phyloP scores from a whole-genome alignment of 148 eudicot genomes.

The Arbutus unedo region DNA sequence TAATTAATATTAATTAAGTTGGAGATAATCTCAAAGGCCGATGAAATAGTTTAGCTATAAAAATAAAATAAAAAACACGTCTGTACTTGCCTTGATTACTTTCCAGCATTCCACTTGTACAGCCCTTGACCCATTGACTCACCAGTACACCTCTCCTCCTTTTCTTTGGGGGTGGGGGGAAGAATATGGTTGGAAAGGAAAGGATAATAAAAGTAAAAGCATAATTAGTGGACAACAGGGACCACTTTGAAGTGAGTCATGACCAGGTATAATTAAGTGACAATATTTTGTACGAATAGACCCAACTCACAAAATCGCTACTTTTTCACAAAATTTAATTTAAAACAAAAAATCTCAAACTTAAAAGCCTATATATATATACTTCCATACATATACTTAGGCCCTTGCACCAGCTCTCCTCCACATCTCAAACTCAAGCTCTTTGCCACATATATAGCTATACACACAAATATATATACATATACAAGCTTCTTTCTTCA shows the following conservation, averaged over 20 bases:
- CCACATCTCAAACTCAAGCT: background rate
- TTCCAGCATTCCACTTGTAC: background rate
- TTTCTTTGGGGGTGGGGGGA: background rate
- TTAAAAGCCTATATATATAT: background rate
- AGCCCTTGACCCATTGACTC: background rate
- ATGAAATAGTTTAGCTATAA: no score
- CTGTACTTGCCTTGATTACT: background rate
- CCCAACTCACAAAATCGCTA: no score
- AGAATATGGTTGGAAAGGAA: background rate
- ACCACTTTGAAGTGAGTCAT: background rate
- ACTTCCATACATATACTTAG: background rate
- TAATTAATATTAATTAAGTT: no score
- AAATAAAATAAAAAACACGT: no score
- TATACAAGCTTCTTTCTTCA: background rate
- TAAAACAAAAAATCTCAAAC: background rate
- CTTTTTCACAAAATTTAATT: background rate
- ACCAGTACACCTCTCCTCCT: no score
- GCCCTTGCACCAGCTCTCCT: background rate
- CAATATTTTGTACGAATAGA: background rate
- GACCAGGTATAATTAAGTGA: background rate
- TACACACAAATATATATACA: background rate
- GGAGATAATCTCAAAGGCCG: no score
- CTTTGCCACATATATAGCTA: background rate
- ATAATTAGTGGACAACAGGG: background rate
- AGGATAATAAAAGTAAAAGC: background rate